phyloP scores from a whole-genome alignment of 306 rosid genomes.

The Senna siamea region DNA sequence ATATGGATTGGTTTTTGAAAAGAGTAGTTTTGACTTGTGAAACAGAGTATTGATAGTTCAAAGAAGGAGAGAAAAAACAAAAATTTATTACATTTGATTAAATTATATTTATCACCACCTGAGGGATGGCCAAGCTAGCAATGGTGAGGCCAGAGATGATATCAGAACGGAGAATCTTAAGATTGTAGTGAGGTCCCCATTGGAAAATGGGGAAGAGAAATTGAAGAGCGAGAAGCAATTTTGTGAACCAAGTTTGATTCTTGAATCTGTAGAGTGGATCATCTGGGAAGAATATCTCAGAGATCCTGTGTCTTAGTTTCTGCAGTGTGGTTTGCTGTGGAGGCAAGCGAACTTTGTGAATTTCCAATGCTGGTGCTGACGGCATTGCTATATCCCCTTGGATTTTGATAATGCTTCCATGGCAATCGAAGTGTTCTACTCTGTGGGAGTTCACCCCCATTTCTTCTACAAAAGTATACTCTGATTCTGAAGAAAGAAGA shows the following conservation, averaged over 20 bases:
- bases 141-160: constrained; percentile 90
- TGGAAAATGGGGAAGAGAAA: constrained; percentile 76
- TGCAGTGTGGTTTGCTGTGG: constrained; percentile 55
- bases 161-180: constrained; percentile 68
- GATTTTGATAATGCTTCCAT: constrained; percentile 44
- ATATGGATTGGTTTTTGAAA: neutral
- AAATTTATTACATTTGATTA: no score
- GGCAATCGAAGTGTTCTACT: constrained; percentile 67
- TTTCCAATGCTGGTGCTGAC: constrained; percentile 31
- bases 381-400: constrained; percentile 42
- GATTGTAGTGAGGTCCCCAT: constrained; percentile 75
- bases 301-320: constrained; percentile 66
- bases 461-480: neutral
- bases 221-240: constrained; percentile 63
- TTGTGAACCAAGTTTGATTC: constrained; percentile 56
- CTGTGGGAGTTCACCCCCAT: constrained; percentile 75
- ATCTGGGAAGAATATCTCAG: constrained; percentile 88
- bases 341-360: constrained; percentile 73
- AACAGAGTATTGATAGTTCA: no score
- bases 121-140: constrained; percentile 97
- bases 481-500: constrained; percentile 29
- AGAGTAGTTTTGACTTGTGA: neutral
- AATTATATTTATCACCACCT: no score
- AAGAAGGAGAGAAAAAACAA: no score
- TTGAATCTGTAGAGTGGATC: constrained; percentile 80